Evolutionary conservation across 768 basidiomycete genomes (phyloP), one percentile per base, ranked within the genome.

Genomic region (Cyathus striatus): DNA sequence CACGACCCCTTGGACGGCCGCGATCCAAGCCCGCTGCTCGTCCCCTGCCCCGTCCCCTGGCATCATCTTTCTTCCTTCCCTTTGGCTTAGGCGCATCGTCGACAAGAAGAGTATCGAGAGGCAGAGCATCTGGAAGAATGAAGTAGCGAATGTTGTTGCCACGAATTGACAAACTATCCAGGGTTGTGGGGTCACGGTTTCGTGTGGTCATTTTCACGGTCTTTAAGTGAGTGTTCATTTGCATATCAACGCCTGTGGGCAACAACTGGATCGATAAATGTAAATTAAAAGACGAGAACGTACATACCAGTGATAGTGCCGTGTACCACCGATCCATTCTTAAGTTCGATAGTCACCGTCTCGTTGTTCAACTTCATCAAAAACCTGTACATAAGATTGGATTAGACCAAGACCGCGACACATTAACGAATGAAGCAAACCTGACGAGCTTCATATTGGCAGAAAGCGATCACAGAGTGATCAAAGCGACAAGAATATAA

Each of bases 301-400:
- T 27, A 62, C 82, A 49, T 48, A 94, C 95, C 94, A 13, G 92
- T 96, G 64, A 98, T 96, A 18, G 95, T 99, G 9, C 95, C 95
- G 57, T 95, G 88, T 13, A 99, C 85, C 40, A 92, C 69, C 0
- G 91, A 90, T 22, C 96, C 96, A 56, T 99, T 97, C 70, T 99
- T 99, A 53, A 99, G 78, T 73, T 99, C 94, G 63, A 98, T 80
- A 49, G 94, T 91, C 54, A 97, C 93, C 49, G 95, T 94, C 76
- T 99, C 95, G 63, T 97, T 97, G 78, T 96, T 95, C 70, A 99
- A 69, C 77, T 98, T 99, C 95, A 98, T 99, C 75, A 96, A 79
- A 72, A 95, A 97, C 65, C 91, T 95, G 59, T n/a, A n/a, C n/a
- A n/a, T n/a, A n/a, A n/a, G n/a, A n/a, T n/a, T n/a, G n/a, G n/a